Base-by-base conservation (phyloP, 306 rosid species). In the Adenanthera pavonina region DNA sequence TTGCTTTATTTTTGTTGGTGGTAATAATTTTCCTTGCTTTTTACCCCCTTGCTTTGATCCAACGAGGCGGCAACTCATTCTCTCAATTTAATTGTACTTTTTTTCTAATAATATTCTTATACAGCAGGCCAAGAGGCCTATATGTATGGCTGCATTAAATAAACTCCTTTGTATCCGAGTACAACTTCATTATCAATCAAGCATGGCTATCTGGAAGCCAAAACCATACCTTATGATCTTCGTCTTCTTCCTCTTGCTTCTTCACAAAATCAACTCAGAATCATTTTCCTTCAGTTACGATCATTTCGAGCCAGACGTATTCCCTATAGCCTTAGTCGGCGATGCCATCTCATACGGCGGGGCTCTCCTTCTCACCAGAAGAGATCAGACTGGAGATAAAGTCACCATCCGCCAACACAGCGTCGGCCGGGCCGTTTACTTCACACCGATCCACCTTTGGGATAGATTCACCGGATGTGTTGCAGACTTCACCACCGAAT, bases 261-360 rank as follows among this genome's bases (percentile, higher is more conserved):
- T 65, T 14, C 69, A 7, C 12, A 74, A 65, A 2, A 78, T 53
- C 1, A 81, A 65, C 9, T 74, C 80, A 17, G 75, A 74, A 1
- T 74, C 84, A 74, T 0, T 74, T 11, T 81, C 80, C 33, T 74
- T 81, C 75, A 65, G 34, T 20, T 81, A 74, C 75, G 6, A 7
- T 20, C 0, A 47, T 17, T 81, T 81, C 38, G 30, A n/a, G 10
- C 5, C 61, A 7, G 57, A 19, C 15, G 5, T 1, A 9, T 2
- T 25, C 0, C n/a, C 62, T 0, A 0, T 81, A n/a, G 64, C 9
- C 8, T 34, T 30, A 10, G 70, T 81, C 0, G 84, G 80, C 0
- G 80, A 75, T 14, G 84, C 84, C 0, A 47, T 38, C 19, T 15
- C 53, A n/a, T 8, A 8, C 38, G 62, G 51, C 10, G 71, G 80